phyloP scores from a whole-genome alignment of 345 rosid species.

The Nasturtium officinale region DNA sequence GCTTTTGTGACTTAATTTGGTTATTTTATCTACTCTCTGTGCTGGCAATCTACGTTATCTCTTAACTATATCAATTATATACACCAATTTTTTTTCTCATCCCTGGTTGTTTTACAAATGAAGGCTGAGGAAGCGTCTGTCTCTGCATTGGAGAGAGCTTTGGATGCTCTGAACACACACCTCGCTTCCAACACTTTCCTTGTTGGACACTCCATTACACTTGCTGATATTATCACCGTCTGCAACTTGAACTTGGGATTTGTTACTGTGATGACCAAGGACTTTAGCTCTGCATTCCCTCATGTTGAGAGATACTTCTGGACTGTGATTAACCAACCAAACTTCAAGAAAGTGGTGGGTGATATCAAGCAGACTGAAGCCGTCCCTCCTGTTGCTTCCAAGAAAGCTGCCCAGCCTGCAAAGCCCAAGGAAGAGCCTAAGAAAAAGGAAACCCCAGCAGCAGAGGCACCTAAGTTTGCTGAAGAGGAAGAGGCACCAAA shows the following conservation, averaged over 20 bases:
- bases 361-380: constrained; percentile 81
- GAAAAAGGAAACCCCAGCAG: constrained; percentile 61
- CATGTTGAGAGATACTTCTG: constrained; percentile 98
- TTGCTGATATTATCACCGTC: constrained; percentile 78
- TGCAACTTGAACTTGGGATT: constrained; percentile 76
- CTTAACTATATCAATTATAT: neutral
- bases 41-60: neutral
- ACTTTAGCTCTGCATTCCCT: constrained; percentile 85
- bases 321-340: constrained; percentile 94
- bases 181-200: constrained; percentile 79
- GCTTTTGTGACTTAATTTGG: constrained; percentile 20
- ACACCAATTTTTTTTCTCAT: neutral
- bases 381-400: constrained; percentile 57
- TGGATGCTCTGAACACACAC: constrained; percentile 72
- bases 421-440: constrained; percentile 75
- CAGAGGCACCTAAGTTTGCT: constrained; percentile 45
- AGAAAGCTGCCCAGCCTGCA: constrained; percentile 69
- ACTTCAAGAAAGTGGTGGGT: constrained; percentile 76
- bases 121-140: constrained; percentile 86
- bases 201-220: constrained; percentile 87
- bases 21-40: neutral
- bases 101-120: constrained; percentile 13
- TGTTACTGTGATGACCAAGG: constrained; percentile 60
- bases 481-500: constrained; percentile 75
- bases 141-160: constrained; percentile 73